A percentile compares a stretch with the other conserved stretches of the same genome.
Evolutionary conservation across 257 asterid species (phyloP).

Genomic region (Nicotiana tabacum): DNA sequence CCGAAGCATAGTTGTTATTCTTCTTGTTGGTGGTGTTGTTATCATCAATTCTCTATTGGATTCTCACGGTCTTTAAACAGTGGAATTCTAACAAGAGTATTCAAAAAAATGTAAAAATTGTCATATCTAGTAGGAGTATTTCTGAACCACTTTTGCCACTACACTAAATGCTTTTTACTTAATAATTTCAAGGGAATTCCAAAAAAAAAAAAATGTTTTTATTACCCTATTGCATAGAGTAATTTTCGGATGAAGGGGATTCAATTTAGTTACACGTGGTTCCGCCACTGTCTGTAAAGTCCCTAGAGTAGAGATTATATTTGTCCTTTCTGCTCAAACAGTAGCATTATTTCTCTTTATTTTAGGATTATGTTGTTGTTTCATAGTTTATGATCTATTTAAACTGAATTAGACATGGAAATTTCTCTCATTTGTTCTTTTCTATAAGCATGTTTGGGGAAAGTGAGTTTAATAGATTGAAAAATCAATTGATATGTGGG

Average conservation of each 20-base stretch:
- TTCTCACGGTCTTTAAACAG: neutral
- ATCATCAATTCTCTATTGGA: neutral
- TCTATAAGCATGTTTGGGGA: neutral
- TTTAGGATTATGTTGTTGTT: neutral
- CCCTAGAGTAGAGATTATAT: neutral
- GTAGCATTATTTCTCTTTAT: neutral
- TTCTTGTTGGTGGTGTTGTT: neutral
- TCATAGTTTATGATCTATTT: neutral
- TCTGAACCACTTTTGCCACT: no score
- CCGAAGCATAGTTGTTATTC: neutral
- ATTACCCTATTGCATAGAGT: no score
- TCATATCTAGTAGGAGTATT: no score
- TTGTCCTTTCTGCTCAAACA: neutral
- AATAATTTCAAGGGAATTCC: no score
- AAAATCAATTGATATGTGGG: neutral
- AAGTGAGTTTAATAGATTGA: neutral
- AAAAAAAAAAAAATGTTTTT: no score
- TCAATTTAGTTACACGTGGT: no score
- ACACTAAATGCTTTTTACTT: no score
- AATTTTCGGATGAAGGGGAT: no score
- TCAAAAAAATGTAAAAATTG: no score
- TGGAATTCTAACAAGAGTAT: no score
- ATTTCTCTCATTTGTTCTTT: neutral
- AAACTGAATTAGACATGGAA: neutral
- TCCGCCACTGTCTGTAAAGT: neutral